Evolutionary conservation across 163 green algal species (phyloP).

Genomic region (Coccomyxa subellipsoidea): DNA sequence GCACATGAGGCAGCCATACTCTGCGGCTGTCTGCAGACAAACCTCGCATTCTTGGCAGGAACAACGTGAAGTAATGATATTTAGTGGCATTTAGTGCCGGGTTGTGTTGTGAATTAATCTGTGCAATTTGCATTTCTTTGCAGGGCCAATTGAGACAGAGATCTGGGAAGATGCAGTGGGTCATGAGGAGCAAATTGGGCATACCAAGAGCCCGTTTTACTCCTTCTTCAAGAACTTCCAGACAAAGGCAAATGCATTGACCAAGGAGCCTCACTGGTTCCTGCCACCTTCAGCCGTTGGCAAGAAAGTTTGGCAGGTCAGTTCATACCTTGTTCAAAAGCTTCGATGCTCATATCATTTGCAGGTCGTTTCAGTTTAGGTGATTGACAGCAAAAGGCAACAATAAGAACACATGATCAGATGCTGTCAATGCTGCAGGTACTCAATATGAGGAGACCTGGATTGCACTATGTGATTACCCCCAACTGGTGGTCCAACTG

Average conservation of each 20-base stretch:
- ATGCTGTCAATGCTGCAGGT: neutral
- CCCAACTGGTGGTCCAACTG: slow-evolving; percentile 1
- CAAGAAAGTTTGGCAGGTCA: neutral
- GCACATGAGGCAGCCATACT: too few species aligned
- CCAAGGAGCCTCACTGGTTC: neutral
- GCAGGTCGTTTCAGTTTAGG: too few species aligned
- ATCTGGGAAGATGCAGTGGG: neutral
- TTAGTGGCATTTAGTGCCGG: too few species aligned
- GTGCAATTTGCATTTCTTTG: too few species aligned
- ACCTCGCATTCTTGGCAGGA: too few species aligned
- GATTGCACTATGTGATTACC: neutral
- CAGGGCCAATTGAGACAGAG: slow-evolving; percentile 1
- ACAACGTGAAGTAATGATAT: too few species aligned
- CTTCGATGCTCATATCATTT: too few species aligned
- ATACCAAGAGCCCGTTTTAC: neutral
- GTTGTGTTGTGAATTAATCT: too few species aligned
- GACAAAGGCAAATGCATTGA: neutral
- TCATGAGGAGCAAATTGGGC: neutral
- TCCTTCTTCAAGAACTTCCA: neutral
- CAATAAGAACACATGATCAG: too few species aligned
- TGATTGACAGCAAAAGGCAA: too few species aligned
- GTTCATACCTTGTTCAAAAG: too few species aligned
- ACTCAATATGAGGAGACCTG: neutral
- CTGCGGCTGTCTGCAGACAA: too few species aligned
- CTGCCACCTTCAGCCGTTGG: neutral